Evolutionary conservation across 139 green algal species (phyloP).

Genomic region (Nannochloris sp.): DNA sequence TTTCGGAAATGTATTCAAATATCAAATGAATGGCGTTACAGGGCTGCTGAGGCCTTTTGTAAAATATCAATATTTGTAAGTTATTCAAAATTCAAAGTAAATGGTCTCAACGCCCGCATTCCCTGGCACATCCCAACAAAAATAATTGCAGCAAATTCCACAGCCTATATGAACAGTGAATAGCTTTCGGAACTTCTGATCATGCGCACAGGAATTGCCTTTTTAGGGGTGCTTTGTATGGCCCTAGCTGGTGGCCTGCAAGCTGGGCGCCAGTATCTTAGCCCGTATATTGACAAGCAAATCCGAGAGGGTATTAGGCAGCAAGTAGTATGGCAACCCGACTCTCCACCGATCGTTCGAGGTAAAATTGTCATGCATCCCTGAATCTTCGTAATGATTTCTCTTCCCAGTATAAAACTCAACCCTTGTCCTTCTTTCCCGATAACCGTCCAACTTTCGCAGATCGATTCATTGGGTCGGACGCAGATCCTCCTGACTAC

Average conservation of each 20-base stretch:
- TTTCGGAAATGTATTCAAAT: no score
- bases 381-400: not conserved
- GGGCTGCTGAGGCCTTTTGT: no score
- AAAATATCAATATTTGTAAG: not conserved
- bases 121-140: no score
- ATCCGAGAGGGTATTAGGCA: slow-evolving; percentile 1
- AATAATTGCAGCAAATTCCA: no score
- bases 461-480: not conserved
- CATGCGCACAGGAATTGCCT: not conserved
- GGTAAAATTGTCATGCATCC: not conserved
- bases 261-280: not conserved
- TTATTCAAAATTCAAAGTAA: not conserved
- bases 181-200: not conserved
- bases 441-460: not conserved
- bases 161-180: no score
- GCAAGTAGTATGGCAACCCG: slow-evolving; percentile 19
- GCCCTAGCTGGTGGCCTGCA: not conserved
- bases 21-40: no score
- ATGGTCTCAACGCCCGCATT: no score
- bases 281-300: not conserved
- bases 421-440: not conserved
- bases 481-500: not conserved
- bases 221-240: not conserved
- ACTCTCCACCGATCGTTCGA: slow-evolving; percentile 3
- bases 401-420: not conserved